Conservation (phyloP, 2,329 filamentous ascomycete genomes). For the Aspergillus fumigatiaffinis region DNA sequence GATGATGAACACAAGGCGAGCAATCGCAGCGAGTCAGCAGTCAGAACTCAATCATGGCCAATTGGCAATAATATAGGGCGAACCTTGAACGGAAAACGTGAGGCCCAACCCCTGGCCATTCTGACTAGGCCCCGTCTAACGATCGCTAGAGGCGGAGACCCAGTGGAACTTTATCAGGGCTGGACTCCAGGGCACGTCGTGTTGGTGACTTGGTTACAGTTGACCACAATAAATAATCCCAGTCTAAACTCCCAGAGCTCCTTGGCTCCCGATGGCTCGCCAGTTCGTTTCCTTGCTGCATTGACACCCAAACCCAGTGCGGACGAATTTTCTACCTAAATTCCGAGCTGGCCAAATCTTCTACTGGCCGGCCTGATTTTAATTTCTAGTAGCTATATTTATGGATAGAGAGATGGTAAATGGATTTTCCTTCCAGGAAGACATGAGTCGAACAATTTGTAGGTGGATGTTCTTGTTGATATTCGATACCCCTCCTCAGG, state of each 20-base stretch:
- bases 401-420: too few species aligned
- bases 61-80: neutral
- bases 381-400: too few species aligned
- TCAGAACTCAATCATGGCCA: neutral
- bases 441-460: neutral
- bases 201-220: constrained; percentile 5
- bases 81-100: neutral
- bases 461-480: neutral
- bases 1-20: neutral
- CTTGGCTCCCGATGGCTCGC: neutral
- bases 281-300: neutral
- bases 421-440: neutral
- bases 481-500: neutral
- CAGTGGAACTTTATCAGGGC: constrained; percentile 21
- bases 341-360: neutral
- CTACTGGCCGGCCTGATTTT: neutral
- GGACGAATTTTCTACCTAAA: neutral
- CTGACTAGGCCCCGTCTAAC: constrained; percentile 18
- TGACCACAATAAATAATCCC: neutral
- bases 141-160: constrained; percentile 20
- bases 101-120: constrained; percentile 19
- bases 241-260: neutral
- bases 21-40: neutral
- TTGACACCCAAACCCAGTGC: constrained; percentile 1
- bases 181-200: constrained; percentile 12